Conservation (phyloP, 345 rosid genomes). For the Salix udensis region DNA sequence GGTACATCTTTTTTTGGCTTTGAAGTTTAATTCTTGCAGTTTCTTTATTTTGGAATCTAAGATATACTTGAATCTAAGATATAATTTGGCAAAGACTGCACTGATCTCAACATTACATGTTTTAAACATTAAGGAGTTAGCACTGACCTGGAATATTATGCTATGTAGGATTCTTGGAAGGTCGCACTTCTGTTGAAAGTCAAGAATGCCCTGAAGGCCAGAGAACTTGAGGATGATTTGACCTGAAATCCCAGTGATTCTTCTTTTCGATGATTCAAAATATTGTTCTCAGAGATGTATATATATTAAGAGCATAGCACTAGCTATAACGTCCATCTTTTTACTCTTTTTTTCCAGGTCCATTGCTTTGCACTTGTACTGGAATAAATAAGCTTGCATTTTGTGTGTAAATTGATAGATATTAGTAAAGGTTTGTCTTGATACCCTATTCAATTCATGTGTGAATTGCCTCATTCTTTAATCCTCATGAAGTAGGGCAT, state of each 20-base stretch:
- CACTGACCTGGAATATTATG: background rate
- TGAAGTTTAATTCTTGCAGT: background rate
- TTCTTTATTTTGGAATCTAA: background rate
- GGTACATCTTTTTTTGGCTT: constrained; percentile 9
- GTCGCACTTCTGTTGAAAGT: constrained; percentile 11
- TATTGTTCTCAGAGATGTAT: background rate
- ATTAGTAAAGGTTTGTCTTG: background rate
- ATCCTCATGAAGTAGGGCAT: background rate
- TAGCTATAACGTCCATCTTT: background rate
- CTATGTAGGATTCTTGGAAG: constrained; percentile 25
- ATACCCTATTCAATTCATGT: background rate
- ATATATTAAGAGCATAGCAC: background rate
- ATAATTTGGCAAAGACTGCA: background rate
- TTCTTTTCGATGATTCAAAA: background rate
- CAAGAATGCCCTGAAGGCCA: constrained; percentile 21
- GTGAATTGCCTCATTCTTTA: background rate
- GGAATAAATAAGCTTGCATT: background rate
- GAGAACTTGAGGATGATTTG: constrained; percentile 25
- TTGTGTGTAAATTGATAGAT: background rate
- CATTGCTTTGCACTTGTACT: background rate
- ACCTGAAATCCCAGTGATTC: constrained; percentile 4
- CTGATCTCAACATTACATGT: background rate
- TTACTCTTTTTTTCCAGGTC: background rate
- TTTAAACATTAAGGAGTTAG: background rate
- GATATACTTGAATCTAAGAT: background rate